These are phyloP conservation scores for Cladosporium phlei DNA, from an alignment of 2,329 filamentous ascomycete genomes.

Conservation along the genomic window DNA sequence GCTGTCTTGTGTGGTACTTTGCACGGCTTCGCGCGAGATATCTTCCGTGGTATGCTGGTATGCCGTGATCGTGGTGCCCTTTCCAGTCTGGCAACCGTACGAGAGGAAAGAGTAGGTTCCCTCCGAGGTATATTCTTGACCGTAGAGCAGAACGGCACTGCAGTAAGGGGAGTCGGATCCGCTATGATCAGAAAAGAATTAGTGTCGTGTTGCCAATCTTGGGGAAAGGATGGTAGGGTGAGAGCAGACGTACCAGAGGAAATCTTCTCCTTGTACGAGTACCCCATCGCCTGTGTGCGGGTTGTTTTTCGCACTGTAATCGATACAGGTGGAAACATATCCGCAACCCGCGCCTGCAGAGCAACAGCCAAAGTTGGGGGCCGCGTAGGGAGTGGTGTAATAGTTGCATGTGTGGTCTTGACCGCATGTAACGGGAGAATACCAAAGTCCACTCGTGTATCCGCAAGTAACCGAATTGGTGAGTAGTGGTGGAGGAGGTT, in stretches of 20 bases:
- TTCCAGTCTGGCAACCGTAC: neutral
- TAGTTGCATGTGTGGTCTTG: slow-evolving; percentile 1
- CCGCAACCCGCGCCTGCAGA: slow-evolving; percentile 1
- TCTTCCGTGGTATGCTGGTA: slow-evolving; percentile 3
- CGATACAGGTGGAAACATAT: slow-evolving; percentile 11
- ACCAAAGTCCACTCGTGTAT: slow-evolving; percentile 10
- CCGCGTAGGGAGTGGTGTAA: slow-evolving; percentile 1
- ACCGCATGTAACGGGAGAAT: slow-evolving; percentile 11
- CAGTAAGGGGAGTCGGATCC: slow-evolving; percentile 7
- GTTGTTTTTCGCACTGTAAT: slow-evolving; percentile 6
- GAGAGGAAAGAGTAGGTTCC: slow-evolving; percentile 4
- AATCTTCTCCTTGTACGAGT: neutral
- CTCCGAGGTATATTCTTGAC: neutral
- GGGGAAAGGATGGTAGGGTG: neutral
- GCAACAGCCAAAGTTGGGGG: slow-evolving; percentile 14
- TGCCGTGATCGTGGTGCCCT: neutral
- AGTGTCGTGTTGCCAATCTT: neutral
- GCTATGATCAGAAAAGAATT: neutral
- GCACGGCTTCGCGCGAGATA: too few relatives aligned
- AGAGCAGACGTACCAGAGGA: neutral
- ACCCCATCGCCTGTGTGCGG: neutral
- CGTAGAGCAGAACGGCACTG: slow-evolving; percentile 7
- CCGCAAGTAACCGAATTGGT: slow-evolving; percentile 11
- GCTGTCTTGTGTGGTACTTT: too few relatives aligned
- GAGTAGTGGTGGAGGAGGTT: too few relatives aligned